Percentiles rank a stretch among this genome's conserved stretches.
These are phyloP conservation scores for Kodamaea suecica DNA, from an alignment of 1,139 yeast species.

Conservation along the genomic window DNA sequence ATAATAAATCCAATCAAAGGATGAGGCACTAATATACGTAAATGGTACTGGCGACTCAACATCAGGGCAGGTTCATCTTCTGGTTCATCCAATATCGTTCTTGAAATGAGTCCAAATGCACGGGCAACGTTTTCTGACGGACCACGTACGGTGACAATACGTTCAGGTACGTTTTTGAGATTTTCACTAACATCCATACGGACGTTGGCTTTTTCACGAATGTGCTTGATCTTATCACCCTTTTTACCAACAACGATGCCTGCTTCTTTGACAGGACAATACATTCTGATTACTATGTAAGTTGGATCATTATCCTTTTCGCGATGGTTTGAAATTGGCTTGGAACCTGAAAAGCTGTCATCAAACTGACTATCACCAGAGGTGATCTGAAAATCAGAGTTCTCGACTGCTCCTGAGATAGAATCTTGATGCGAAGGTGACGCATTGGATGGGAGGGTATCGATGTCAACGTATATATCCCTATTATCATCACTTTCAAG, in stretches of 20 bases:
- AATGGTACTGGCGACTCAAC: slow-evolving; percentile 51
- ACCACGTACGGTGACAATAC: slow-evolving; percentile 76
- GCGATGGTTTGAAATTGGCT: slow-evolving; percentile 29
- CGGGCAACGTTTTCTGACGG: slow-evolving; percentile 77
- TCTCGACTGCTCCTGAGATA: background rate
- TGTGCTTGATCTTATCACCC: slow-evolving; percentile 66
- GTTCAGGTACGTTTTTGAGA: slow-evolving; percentile 67
- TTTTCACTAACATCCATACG: slow-evolving; percentile 78
- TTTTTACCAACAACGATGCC: slow-evolving; percentile 72
- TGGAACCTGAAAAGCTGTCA: slow-evolving; percentile 7
- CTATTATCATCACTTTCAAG: slow-evolving; percentile 1
- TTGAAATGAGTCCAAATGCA: slow-evolving; percentile 72
- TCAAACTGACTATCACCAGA: slow-evolving; percentile 1
- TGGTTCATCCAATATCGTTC: slow-evolving; percentile 67
- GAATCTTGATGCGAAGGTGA: background rate
- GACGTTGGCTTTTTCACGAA: slow-evolving; percentile 64
- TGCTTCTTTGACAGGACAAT: slow-evolving; percentile 77
- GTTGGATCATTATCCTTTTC: slow-evolving; percentile 52
- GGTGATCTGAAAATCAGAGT: background rate
- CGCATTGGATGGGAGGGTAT: background rate
- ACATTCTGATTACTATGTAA: slow-evolving; percentile 66
- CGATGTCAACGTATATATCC: slow-evolving; percentile 1
- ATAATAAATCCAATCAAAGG: slow-evolving; percentile 79
- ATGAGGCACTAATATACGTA: slow-evolving; percentile 73
- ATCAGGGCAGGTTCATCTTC: slow-evolving; percentile 60